phyloP scores from a whole-genome alignment of 2,329 filamentous ascomycete species.

The Ilyonectria mors-panacis region DNA sequence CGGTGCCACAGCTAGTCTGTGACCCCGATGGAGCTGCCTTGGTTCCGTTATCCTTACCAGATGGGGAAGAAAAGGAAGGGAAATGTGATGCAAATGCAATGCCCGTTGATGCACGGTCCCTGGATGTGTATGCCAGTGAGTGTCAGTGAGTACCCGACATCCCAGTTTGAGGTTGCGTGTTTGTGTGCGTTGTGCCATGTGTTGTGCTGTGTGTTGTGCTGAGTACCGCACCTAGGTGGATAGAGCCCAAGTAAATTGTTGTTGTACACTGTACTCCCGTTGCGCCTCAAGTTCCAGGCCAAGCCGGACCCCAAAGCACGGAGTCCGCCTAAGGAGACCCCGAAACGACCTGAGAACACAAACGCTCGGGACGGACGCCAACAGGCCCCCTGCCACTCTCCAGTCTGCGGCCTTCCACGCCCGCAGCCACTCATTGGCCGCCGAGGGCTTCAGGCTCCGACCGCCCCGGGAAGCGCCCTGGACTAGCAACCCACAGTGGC shows the following conservation, averaged over 20 bases:
- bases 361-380: background rate
- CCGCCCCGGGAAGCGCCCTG: background rate
- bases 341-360: background rate
- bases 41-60: conserved; percentile 7
- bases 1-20: background rate
- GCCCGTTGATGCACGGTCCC: conserved; percentile 21
- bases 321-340: background rate
- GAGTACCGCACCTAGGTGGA: too few relatives aligned
- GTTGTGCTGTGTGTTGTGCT: background rate
- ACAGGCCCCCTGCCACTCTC: background rate
- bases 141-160: background rate
- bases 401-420: background rate
- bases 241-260: too few relatives aligned
- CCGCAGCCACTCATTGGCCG: background rate
- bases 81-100: conserved; percentile 17
- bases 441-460: background rate
- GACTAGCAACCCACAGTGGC: background rate
- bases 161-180: background rate
- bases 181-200: background rate
- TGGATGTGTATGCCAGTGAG: background rate
- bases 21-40: background rate
- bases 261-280: too few relatives aligned
- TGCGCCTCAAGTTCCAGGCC: background rate
- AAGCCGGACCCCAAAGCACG: background rate
- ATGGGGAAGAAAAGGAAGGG: conserved; percentile 1